Evolutionary conservation across 331 rosid species (phyloP).

Genomic region (Saraca asoca): DNA sequence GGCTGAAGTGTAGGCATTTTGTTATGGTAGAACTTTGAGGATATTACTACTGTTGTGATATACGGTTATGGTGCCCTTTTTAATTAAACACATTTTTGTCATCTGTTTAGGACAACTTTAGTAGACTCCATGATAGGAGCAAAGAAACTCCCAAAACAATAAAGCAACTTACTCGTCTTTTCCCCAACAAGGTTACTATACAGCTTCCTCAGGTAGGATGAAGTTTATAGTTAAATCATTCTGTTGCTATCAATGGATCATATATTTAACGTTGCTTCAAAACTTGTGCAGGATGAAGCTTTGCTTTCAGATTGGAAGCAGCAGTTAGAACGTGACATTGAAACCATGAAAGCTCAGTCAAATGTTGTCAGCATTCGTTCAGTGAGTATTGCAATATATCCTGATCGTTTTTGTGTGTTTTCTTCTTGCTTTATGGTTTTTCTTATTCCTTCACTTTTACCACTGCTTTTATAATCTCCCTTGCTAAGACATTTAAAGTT

Average conservation of each 20-base stretch:
- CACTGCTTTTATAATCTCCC: too few species aligned
- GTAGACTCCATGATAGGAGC: conserved; percentile 83
- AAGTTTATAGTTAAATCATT: conserved; percentile 19
- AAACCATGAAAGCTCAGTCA: conserved; percentile 79
- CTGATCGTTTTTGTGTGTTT: conserved; percentile 15
- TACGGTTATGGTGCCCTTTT: conserved; percentile 18
- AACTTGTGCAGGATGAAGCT: conserved; percentile 68
- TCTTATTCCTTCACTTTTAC: not conserved
- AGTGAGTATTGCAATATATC: conserved; percentile 52
- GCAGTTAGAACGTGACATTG: conserved; percentile 77
- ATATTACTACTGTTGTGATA: conserved; percentile 8
- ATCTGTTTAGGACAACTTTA: conserved; percentile 70
- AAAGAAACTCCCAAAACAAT: conserved; percentile 84
- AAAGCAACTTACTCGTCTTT: conserved; percentile 82
- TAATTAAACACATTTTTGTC: conserved; percentile 9
- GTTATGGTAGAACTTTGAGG: not conserved
- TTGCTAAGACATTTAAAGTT: too few species aligned
- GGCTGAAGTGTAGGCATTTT: not conserved
- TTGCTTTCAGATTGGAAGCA: conserved; percentile 86
- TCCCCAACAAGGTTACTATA: conserved; percentile 84
- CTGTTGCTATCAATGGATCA: conserved; percentile 20
- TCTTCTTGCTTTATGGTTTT: conserved; percentile 11
- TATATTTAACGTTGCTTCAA: conserved; percentile 16
- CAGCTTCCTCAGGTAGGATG: conserved; percentile 83
- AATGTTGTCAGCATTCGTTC: conserved; percentile 64